Conservation (phyloP, 176 grass and related monocot species). For the Dendrocalamus sinicus region DNA sequence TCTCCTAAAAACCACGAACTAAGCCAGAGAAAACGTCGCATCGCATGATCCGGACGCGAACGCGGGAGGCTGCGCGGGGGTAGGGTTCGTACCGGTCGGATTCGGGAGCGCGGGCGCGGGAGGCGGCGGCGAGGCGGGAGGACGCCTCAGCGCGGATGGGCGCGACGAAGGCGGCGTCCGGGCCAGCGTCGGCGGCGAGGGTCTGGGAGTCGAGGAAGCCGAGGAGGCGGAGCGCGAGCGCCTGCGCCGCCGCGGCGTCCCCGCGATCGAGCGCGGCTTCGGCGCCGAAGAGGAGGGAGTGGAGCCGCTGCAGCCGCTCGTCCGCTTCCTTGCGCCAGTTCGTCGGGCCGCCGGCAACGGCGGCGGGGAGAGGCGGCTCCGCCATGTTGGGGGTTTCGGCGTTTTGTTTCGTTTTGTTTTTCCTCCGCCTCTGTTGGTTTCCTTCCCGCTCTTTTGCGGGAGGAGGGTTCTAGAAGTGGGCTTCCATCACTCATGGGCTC, state of each 20-base stretch:
- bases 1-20: neutral
- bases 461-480: too few species aligned
- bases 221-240: conserved; percentile 80
- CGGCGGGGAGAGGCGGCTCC: conserved; percentile 10
- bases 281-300: conserved; percentile 77
- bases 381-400: conserved; percentile 39
- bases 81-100: conserved; percentile 72
- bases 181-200: neutral
- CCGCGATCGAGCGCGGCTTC: conserved; percentile 68
- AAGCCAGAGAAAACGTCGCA: neutral
- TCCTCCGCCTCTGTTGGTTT: neutral
- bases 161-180: conserved; percentile 53
- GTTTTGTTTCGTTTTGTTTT: too few species aligned
- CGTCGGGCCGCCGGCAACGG: neutral
- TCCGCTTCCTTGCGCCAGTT: conserved; percentile 77
- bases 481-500: too few species aligned
- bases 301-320: conserved; percentile 57
- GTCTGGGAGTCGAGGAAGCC: conserved; percentile 79
- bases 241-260: conserved; percentile 59
- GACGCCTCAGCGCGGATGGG: conserved; percentile 65
- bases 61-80: neutral
- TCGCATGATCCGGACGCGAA: neutral
- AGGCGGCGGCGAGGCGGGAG: conserved; percentile 56
- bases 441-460: neutral
- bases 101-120: conserved; percentile 49